phyloP scores from a whole-genome alignment of 768 basidiomycete species.

The Suillus cothurnatus region DNA sequence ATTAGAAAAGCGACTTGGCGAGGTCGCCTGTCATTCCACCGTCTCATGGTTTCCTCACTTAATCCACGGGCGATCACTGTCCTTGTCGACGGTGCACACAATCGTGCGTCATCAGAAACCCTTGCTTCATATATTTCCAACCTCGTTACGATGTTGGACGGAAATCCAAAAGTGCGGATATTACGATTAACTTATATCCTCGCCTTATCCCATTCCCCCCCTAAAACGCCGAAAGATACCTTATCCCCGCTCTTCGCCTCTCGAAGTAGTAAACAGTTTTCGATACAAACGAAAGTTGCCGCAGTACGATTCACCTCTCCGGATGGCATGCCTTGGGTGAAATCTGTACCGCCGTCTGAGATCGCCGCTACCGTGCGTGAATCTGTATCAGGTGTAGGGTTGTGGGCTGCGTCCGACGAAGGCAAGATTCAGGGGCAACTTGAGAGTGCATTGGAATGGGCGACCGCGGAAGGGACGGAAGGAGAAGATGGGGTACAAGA shows the following conservation, averaged over 20 bases:
- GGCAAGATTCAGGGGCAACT: slow-evolving; percentile 36
- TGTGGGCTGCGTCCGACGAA: slow-evolving; percentile 46
- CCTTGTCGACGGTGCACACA: slow-evolving; percentile 94
- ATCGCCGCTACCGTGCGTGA: slow-evolving; percentile 47
- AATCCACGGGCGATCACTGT: slow-evolving; percentile 40
- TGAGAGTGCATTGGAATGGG: slow-evolving; percentile 54
- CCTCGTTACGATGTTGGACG: slow-evolving; percentile 31
- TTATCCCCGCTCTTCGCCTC: slow-evolving; percentile 64
- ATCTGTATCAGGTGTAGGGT: slow-evolving; percentile 46
- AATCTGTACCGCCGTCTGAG: slow-evolving; percentile 53
- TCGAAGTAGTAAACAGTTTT: slow-evolving; percentile 27
- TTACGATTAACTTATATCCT: slow-evolving; percentile 70
- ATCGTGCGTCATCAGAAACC: slow-evolving; percentile 70
- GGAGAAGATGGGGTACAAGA: slow-evolving; percentile 27
- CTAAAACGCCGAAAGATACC: slow-evolving; percentile 76
- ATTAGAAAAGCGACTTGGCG: slow-evolving; percentile 70
- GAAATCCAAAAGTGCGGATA: slow-evolving; percentile 19
- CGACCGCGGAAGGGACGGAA: slow-evolving; percentile 12
- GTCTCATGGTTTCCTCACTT: slow-evolving; percentile 15
- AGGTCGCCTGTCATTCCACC: slow-evolving; percentile 79
- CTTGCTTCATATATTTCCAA: slow-evolving; percentile 61
- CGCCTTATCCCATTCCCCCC: slow-evolving; percentile 83
- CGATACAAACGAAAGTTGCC: slow-evolving; percentile 49
- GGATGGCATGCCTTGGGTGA: slow-evolving; percentile 96
- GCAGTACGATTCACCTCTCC: slow-evolving; percentile 70